These are phyloP conservation scores for Aurantiochytrium sp. DNA, from an alignment of 108 stramenopile species.

Conservation along the genomic window DNA sequence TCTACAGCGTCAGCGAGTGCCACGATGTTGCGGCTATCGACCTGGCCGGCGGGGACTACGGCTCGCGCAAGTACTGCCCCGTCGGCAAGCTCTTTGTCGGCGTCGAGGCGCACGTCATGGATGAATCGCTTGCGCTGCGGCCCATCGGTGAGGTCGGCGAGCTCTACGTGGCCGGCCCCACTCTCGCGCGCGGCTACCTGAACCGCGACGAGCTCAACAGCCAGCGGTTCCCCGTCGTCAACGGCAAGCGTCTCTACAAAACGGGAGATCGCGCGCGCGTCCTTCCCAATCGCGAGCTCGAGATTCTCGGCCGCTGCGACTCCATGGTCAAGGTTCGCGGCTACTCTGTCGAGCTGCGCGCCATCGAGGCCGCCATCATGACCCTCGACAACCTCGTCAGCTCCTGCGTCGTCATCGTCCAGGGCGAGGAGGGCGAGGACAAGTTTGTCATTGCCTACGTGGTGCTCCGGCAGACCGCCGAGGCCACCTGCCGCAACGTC, in stretches of 20 bases:
- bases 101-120: constrained; percentile 44
- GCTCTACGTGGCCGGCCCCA: constrained; percentile 67
- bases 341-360: constrained; percentile 70
- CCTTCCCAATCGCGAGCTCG: constrained; percentile 67
- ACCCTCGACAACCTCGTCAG: constrained; percentile 54
- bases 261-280: constrained; percentile 69
- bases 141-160: constrained; percentile 54
- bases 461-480: constrained; percentile 49
- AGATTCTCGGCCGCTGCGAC: constrained; percentile 71
- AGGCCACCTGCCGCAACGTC: constrained; percentile 43
- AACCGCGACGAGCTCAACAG: constrained; percentile 68
- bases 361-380: constrained; percentile 58
- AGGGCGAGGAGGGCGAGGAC: constrained; percentile 67
- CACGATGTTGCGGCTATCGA: constrained; percentile 60
- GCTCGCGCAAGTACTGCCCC: constrained; percentile 43
- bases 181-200: constrained; percentile 68
- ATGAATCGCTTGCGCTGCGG: background rate
- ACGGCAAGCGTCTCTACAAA: constrained; percentile 56
- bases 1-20: constrained; percentile 69
- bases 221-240: constrained; percentile 57
- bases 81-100: constrained; percentile 41
- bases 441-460: constrained; percentile 73
- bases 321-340: constrained; percentile 80
- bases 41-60: constrained; percentile 26
- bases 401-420: constrained; percentile 63